Percentiles rank a stretch among this genome's conserved stretches.
Evolutionary conservation across 2,329 filamentous ascomycete genomes (phyloP).

Genomic region (Orbilia brochopaga): DNA sequence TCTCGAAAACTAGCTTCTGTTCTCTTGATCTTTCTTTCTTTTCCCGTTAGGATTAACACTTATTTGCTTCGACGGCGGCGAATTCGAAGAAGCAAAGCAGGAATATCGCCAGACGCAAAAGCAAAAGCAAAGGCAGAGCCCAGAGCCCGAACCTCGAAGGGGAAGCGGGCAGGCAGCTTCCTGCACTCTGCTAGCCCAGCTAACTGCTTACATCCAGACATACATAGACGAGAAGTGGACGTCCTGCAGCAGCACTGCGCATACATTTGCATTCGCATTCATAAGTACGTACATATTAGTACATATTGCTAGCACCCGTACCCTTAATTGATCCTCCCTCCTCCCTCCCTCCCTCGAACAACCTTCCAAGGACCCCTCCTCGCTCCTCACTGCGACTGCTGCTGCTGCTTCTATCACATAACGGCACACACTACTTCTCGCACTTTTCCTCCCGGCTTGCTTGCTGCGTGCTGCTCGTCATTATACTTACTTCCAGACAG

Average conservation of each 20-base stretch:
- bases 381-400: not conserved
- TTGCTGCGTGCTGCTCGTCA: slow-evolving; percentile 6
- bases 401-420: too few relatives aligned
- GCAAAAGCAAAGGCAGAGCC: slow-evolving; percentile 10
- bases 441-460: slow-evolving; percentile 15
- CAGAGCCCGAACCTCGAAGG: slow-evolving; percentile 34
- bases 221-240: slow-evolving; percentile 51
- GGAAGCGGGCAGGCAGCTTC: slow-evolving; percentile 22
- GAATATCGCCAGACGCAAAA: not conserved
- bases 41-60: too few relatives aligned
- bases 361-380: slow-evolving; percentile 34
- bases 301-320: slow-evolving; percentile 50
- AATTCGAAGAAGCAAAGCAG: not conserved
- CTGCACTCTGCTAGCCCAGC: slow-evolving; percentile 5
- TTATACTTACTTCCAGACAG: slow-evolving; percentile 12
- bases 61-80: too few relatives aligned
- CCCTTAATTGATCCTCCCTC: slow-evolving; percentile 49
- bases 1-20: not conserved
- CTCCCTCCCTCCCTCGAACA: slow-evolving; percentile 23
- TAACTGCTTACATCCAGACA: slow-evolving; percentile 28
- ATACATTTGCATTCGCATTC: not conserved
- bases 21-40: slow-evolving; percentile 30
- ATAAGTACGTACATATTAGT: slow-evolving; percentile 25
- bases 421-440: slow-evolving; percentile 1
- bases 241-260: slow-evolving; percentile 34